phyloP scores from a whole-genome alignment of 176 grass and related monocot species.

The Cenchrus purpureus region DNA sequence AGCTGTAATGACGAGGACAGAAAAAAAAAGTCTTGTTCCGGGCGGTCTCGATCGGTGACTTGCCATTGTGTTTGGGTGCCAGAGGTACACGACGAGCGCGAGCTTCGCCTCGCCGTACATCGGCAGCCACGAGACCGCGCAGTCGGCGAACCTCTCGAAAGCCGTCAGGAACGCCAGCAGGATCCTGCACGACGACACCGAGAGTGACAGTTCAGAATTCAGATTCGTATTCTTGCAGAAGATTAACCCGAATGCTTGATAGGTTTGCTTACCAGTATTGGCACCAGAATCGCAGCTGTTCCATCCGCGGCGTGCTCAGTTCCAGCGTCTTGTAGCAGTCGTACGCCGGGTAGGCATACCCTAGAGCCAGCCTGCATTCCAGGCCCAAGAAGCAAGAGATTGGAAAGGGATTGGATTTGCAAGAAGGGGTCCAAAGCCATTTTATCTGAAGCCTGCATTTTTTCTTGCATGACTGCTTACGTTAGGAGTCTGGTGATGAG shows the following conservation, averaged over 20 bases:
- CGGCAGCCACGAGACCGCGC: constrained; percentile 69
- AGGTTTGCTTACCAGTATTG: constrained; percentile 68
- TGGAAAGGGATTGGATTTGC: not conserved
- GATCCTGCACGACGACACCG: constrained; percentile 43
- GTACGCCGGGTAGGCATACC: constrained; percentile 80
- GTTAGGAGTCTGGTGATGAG: constrained; percentile 64
- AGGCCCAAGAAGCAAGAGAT: not conserved
- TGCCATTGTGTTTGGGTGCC: constrained; percentile 68
- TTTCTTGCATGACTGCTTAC: constrained; percentile 40
- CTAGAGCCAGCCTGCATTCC: constrained; percentile 51
- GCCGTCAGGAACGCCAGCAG: constrained; percentile 67
- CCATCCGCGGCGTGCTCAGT: constrained; percentile 54
- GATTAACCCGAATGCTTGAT: not conserved
- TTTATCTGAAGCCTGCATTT: no score
- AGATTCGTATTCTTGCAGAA: not conserved
- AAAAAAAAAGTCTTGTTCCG: not conserved
- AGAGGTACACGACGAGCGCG: constrained; percentile 67
- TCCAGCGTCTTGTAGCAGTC: constrained; percentile 84
- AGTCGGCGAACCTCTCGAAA: constrained; percentile 55
- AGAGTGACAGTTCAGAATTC: not conserved
- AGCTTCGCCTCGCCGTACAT: constrained; percentile 77
- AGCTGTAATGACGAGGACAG: not conserved
- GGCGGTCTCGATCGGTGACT: not conserved
- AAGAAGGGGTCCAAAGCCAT: not conserved
- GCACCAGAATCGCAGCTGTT: constrained; percentile 78